Conservation (phyloP, 2,329 filamentous ascomycete species). For the Calonectria henricotiae region DNA sequence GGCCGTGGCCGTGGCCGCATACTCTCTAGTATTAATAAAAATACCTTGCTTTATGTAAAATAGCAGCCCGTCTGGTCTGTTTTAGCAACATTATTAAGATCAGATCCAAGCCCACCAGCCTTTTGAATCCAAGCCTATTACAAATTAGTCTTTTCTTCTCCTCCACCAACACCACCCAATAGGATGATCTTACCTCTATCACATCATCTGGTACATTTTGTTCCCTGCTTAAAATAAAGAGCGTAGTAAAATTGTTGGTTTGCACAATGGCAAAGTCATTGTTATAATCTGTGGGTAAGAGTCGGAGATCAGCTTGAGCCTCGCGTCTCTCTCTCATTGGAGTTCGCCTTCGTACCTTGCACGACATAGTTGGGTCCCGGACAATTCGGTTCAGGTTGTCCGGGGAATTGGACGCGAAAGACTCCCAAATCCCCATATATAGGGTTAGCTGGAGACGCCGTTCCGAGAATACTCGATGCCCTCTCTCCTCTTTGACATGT, state of each 20-base stretch:
- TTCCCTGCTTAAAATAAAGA: background rate
- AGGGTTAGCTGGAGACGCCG: background rate
- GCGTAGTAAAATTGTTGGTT: constrained; percentile 10
- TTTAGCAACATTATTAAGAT: constrained; percentile 4
- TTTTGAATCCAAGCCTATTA: constrained; percentile 11
- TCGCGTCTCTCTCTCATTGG: background rate
- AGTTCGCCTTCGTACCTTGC: background rate
- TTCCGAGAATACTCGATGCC: background rate
- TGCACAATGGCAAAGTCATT: constrained; percentile 1
- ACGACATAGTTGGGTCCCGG: constrained; percentile 5
- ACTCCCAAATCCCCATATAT: constrained; percentile 2
- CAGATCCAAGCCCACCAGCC: background rate
- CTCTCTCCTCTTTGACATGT: background rate
- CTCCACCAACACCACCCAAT: too few species aligned
- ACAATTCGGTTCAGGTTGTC: background rate
- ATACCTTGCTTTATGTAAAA: background rate
- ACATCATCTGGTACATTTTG: background rate
- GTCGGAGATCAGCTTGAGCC: background rate
- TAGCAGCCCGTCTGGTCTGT: constrained; percentile 14
- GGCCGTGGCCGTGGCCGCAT: too few species aligned
- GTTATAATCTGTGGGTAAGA: background rate
- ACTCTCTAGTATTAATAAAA: background rate
- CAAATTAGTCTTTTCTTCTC: background rate
- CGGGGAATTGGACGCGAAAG: constrained; percentile 10
- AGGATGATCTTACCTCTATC: background rate